Base-by-base conservation (phyloP, 2,329 filamentous ascomycete species). In the Penicillium sp. region DNA sequence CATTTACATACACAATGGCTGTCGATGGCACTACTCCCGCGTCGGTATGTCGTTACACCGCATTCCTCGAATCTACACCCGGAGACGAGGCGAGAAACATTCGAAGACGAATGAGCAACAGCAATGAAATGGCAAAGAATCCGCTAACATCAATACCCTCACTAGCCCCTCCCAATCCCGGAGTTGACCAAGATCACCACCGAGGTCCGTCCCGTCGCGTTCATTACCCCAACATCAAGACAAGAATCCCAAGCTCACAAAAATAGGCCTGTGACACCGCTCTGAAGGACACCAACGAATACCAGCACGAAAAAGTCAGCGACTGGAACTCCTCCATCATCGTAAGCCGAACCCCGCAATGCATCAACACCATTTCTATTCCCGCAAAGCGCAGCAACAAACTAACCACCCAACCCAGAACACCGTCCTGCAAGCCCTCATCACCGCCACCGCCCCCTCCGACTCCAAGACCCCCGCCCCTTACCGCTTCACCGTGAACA, bases 401-500 rank as follows among this genome's bases (percentile, higher is more conserved):
- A 50, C 46, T 42, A 49, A 48, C 24, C 7, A 24, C 10, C 13
- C 18, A 2, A 31, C 4, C 10, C 26, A 77, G 75, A 76, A 74
- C 59, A 63, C 68, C 54, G 67, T 75, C 58, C 68, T 77, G 43
- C 70, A 76, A 60, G 64, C 72, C 37, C 70, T 78, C 58, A 73
- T 79, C 55, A 52, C 68, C 51, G 75, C 76, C 43, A 77, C 76
- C 33, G 68, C 73, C 23, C 70, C 74, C 21, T 63, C 69, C 45
- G 67, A 71, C 19, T 56, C 68, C 37, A 62, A 68, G 36, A 64
- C 70, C 5, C 64, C 76, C 13, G 70, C 84, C 23, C 88, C 90
- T 5, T 96, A 87, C 85, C 97, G 97, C 77, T 97, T 93, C 78
- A 91, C 92, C 65, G 92, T 96, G 78, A 97, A 96, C 83, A 95